phyloP scores from a whole-genome alignment of 768 basidiomycete species.

The Psilocybe cyanescens region DNA sequence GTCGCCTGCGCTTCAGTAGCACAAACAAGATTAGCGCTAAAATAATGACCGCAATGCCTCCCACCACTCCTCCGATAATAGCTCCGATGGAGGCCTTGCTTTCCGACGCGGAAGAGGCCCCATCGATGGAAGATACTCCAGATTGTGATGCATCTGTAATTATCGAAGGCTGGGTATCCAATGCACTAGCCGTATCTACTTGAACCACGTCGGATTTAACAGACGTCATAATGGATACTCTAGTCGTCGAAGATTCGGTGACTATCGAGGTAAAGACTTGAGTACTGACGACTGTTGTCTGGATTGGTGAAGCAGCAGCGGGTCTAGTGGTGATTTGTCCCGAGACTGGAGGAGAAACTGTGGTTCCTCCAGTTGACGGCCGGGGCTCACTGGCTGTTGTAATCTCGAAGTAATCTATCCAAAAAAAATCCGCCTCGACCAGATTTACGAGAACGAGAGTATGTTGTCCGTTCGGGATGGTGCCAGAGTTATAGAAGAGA shows the following conservation, averaged over 20 bases:
- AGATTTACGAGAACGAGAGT: conserved; percentile 3
- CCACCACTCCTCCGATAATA: conserved; percentile 1
- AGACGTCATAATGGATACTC: not conserved
- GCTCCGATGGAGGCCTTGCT: not conserved
- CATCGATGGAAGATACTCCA: not conserved
- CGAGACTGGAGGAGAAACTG: not conserved
- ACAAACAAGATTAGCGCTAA: not conserved
- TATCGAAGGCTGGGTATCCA: too few species aligned
- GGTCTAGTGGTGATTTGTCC: not conserved
- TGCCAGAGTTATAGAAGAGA: conserved; percentile 10
- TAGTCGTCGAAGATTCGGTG: not conserved
- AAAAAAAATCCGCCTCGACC: conserved; percentile 11
- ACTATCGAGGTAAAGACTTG: not conserved
- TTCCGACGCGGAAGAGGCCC: not conserved
- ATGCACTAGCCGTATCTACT: not conserved
- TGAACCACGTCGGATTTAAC: not conserved
- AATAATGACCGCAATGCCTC: not conserved
- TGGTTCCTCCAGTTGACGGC: not conserved
- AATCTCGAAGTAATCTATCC: conserved; percentile 11
- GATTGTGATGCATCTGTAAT: too few species aligned
- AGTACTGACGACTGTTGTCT: not conserved
- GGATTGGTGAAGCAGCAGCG: not conserved
- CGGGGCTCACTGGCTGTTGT: not conserved
- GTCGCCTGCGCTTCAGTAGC: not conserved
- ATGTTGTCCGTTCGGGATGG: conserved; percentile 8